Conservation (phyloP, 148 eudicot genomes). For the Suaeda aralocaspica region DNA sequence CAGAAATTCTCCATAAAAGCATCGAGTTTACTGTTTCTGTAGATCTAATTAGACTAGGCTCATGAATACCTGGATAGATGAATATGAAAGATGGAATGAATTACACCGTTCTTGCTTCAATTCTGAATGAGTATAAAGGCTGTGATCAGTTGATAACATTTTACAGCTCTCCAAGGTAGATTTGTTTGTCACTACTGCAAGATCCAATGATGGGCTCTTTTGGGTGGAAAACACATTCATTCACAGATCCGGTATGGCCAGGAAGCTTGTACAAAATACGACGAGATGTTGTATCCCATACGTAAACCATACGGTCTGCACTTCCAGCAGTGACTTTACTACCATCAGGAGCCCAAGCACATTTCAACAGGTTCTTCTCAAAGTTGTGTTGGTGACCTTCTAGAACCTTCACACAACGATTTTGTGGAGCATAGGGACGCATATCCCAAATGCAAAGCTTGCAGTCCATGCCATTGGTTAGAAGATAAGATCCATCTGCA, state of each 20-base stretch:
- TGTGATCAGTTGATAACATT: constrained; percentile 2
- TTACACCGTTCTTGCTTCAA: neutral
- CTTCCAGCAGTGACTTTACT: constrained; percentile 94
- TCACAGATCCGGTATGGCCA: constrained; percentile 90
- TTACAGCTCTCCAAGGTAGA: constrained; percentile 82
- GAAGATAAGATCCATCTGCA: constrained; percentile 91
- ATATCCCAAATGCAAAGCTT: constrained; percentile 94
- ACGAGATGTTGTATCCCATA: constrained; percentile 94
- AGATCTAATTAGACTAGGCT: neutral
- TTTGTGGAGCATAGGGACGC: constrained; percentile 97
- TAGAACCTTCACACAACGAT: constrained; percentile 82
- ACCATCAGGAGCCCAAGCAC: constrained; percentile 96
- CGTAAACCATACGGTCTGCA: constrained; percentile 90
- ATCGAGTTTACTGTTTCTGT: neutral
- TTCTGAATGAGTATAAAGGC: neutral
- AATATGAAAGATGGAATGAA: neutral
- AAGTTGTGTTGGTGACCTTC: constrained; percentile 97
- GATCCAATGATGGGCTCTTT: constrained; percentile 85
- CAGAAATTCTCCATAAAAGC: neutral
- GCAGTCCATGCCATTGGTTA: constrained; percentile 88
- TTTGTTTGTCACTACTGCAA: constrained; percentile 93
- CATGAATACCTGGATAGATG: neutral
- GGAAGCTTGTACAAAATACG: constrained; percentile 89
- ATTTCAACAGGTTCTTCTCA: constrained; percentile 88
- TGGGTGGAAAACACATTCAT: constrained; percentile 88